Base-by-base conservation (phyloP, 179 eudicot species). In the Silene noctiflora region DNA sequence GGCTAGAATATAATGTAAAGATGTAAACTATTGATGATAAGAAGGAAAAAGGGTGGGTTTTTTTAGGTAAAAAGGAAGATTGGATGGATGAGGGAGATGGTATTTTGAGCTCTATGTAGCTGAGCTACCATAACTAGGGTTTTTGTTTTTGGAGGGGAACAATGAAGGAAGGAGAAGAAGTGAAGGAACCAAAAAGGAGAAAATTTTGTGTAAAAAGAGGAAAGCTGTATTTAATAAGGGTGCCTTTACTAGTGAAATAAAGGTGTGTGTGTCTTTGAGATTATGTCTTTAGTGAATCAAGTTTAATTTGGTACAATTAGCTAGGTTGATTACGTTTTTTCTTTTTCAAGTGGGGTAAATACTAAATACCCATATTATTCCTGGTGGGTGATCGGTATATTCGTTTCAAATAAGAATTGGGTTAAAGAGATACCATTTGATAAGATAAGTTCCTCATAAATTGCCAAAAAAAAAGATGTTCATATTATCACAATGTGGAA, bases 111-210 rank as follows among this genome's bases (percentile, higher is more conserved):
- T 75, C 8, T 63, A 27, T 76, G 74, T 76, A 76, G 83, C 55
- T 80, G 29, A 80, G 80, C 80, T 72, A 80, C 77, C 80, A 39
- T 69, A 62, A 75, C 67, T 80, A 80, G 82, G 82, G 82, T 80
- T 80, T 80, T 20, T 64, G 55, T 67, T 31, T 55, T 55, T 51
- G 39, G 55, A 9, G 24, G 29, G 55, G 39, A 42, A 62, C 56
- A 69, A 44, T 3, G 13, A 24, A 33, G 9, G 27, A 70, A 39
- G 74, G 63, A 71, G 76, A 25, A 16, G 64, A 7, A 44, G 71
- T 27, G 72, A 72, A 17, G 51, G 74, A 69, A 42, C 29, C 59
- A 55, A 9, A 69, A 69, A 62, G 55, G 68, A n/a, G 53, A n/a
- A 60, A 17, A 39, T 46, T 11, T 33, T 60, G 24, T 9, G 78